phyloP scores from a whole-genome alignment of 2,329 filamentous ascomycete species.

The Davidsoniella eucalypti region DNA sequence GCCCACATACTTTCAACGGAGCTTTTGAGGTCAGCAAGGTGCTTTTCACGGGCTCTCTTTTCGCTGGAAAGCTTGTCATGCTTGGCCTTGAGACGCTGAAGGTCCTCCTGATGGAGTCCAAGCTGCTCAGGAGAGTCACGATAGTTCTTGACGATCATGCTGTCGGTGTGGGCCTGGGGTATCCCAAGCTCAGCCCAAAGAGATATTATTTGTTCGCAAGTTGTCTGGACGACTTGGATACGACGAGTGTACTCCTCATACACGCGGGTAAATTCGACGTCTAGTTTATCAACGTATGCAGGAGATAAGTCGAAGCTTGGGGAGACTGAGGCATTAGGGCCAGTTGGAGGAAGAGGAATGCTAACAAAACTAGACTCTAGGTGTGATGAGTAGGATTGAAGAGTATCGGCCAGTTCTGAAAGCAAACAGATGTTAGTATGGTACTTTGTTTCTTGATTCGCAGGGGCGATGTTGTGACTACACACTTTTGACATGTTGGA shows the following conservation, averaged over 20 bases:
- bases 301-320: constrained; percentile 85
- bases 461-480: constrained; percentile 9
- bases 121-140: constrained; percentile 85
- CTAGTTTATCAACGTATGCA: constrained; percentile 69
- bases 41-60: constrained; percentile 69
- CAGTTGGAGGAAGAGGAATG: constrained; percentile 70
- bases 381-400: constrained; percentile 92
- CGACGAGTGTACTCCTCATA: constrained; percentile 93
- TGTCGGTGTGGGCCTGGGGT: constrained; percentile 83
- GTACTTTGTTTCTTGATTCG: constrained; percentile 12
- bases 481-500: constrained; percentile 87
- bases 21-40: constrained; percentile 54
- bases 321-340: constrained; percentile 57
- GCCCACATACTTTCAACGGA: constrained; percentile 82
- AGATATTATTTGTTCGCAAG: constrained; percentile 75
- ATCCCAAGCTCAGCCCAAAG: constrained; percentile 93
- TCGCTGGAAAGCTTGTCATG: constrained; percentile 76
- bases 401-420: constrained; percentile 74
- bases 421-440: background rate
- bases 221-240: constrained; percentile 53
- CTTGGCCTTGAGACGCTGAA: constrained; percentile 53
- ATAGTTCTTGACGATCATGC: constrained; percentile 72
- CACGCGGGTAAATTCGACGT: constrained; percentile 81
- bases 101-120: constrained; percentile 75
- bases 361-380: constrained; percentile 79